Evolutionary conservation across 2,329 filamentous ascomycete species (phyloP), one percentile per base, ranked within the genome.

Genomic region (Neonectria ditissima): DNA sequence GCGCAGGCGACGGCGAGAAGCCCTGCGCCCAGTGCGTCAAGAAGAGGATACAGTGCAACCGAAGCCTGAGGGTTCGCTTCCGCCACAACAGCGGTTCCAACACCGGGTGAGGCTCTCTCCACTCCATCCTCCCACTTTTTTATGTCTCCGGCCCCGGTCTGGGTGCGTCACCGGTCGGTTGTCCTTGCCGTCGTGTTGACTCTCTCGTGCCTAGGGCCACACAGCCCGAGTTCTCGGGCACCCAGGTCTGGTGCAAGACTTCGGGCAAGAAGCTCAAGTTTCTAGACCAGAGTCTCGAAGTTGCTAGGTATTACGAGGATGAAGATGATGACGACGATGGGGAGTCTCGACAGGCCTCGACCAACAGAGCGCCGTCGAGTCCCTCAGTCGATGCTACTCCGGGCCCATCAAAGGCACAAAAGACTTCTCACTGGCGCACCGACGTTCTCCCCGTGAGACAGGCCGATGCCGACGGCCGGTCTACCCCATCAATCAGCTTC

Each of bases 11-110:
- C 26, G 66, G 66, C 22, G 55, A 50, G 22, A 67, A 65, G 26
- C 66, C 67, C 54, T 67, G 65, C 45, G 62, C 65, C 18, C 65
- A 65, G 47, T 69, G 67, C 55, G 4, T 65, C 32, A 69, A 67
- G 47, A 69, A 65, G 41, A 51, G 55, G 10, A 59, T 67, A 6
- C 44, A 57, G 54, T 69, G 67, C 39, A 65, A 59, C n/a, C 56
- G 62, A 39, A 63, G 58, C 43, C 65, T 65, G 11, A 59, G 62
- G 50, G 62, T 69, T 18, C 55, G 66, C 10, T 69, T 69, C 39
- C 59, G 65, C 30, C 64, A 68, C 26, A 60, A 57, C 24, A 62
- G 61, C 7, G 52, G 41, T 28, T 62, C 64, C 7, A 55, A 53
- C 16, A 37, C 66, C 4, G 62, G 61, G 66, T 68, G 60, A 55